Conservation (phyloP, 768 basidiomycete species). For the Scleroderma bovista region DNA sequence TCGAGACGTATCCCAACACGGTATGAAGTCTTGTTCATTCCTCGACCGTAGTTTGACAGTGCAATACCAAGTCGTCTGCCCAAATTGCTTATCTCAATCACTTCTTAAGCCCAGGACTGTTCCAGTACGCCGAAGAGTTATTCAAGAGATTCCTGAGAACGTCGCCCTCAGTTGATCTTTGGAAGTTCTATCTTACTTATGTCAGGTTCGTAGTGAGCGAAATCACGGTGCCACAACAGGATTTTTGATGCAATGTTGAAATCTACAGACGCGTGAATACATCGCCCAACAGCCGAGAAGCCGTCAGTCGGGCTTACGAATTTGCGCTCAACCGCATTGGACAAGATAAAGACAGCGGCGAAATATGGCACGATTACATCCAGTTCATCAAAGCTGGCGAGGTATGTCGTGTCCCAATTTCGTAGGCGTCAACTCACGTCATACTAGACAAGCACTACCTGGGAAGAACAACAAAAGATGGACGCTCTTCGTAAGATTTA, state of each 20-base stretch:
- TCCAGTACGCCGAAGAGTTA: conserved; percentile 76
- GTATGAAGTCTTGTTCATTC: conserved; percentile 48
- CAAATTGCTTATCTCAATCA: conserved; percentile 84
- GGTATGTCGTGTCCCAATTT: conserved; percentile 38
- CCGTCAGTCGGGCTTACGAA: conserved; percentile 85
- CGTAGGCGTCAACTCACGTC: conserved; percentile 2
- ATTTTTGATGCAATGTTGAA: conserved; percentile 6
- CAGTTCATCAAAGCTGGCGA: conserved; percentile 78
- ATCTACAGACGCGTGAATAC: conserved; percentile 57
- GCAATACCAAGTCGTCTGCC: conserved; percentile 56
- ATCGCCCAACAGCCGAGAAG: conserved; percentile 65
- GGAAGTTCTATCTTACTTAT: conserved; percentile 91
- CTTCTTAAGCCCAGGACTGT: conserved; percentile 59
- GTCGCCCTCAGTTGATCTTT: conserved; percentile 85
- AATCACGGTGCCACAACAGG: conserved; percentile 5
- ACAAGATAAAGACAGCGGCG: conserved; percentile 86
- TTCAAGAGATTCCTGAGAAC: conserved; percentile 83
- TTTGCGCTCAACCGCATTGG: conserved; percentile 88
- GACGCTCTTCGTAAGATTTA: conserved; percentile 88
- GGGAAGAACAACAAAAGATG: conserved; percentile 96
- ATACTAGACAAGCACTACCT: conserved; percentile 65
- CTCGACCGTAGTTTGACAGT: conserved; percentile 21
- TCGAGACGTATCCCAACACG: conserved; percentile 86
- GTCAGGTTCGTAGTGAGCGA: conserved; percentile 59
- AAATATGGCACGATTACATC: conserved; percentile 94